These are phyloP conservation scores for Umbelopsis ramanniana DNA, from an alignment of 192 early-diverging fungal genomes.

Conservation along the genomic window DNA sequence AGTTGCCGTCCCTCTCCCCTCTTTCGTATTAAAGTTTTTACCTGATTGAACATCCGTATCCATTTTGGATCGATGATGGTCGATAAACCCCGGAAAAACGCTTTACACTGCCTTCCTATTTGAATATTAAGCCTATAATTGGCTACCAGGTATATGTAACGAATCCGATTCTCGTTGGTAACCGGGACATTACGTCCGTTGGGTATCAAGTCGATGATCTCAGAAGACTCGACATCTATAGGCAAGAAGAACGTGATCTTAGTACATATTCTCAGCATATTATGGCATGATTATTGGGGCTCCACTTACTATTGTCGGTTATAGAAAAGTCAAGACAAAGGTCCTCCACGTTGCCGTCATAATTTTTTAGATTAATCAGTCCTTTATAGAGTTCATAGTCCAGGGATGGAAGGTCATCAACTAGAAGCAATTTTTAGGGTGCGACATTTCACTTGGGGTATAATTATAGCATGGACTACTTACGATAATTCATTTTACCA, in stretches of 20 bases:
- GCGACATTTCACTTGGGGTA: background rate
- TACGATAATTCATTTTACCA: slow-evolving; percentile 67
- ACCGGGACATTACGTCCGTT: slow-evolving; percentile 78
- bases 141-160: slow-evolving; percentile 87
- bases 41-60: slow-evolving; percentile 92
- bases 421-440: slow-evolving; percentile 30
- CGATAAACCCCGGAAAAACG: slow-evolving; percentile 85
- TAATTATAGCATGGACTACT: slow-evolving; percentile 19
- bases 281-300: background rate
- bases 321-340: slow-evolving; percentile 75
- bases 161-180: slow-evolving; percentile 83
- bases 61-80: slow-evolving; percentile 86
- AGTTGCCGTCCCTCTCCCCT: too few species aligned
- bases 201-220: slow-evolving; percentile 74
- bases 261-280: background rate
- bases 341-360: slow-evolving; percentile 70
- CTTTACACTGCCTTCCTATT: slow-evolving; percentile 75
- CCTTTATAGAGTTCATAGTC: slow-evolving; percentile 81
- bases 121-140: slow-evolving; percentile 87
- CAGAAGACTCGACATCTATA: slow-evolving; percentile 7
- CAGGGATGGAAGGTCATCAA: slow-evolving; percentile 81
- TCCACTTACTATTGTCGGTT: slow-evolving; percentile 56
- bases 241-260: background rate
- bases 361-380: slow-evolving; percentile 75
- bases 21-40: background rate